Evolutionary conservation across 2,329 filamentous ascomycete genomes (phyloP).

Genomic region (Achaetomium macrosporum): DNA sequence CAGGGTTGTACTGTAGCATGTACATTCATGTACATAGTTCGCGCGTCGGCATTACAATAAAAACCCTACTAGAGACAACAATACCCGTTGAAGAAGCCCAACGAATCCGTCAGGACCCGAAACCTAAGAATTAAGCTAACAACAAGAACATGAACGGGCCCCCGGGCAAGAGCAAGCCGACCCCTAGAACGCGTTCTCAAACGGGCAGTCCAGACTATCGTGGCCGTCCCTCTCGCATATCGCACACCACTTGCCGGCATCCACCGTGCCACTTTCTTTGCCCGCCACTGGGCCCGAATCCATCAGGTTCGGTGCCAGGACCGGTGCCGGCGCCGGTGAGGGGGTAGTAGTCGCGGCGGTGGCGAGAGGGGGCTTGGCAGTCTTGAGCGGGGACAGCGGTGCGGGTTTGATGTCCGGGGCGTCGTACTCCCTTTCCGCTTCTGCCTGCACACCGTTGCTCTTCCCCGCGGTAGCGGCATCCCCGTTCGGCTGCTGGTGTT

Average conservation of each 20-base stretch:
- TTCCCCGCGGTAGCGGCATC: slow-evolving; percentile 17
- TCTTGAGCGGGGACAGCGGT: slow-evolving; percentile 48
- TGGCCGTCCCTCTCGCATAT: slow-evolving; percentile 94
- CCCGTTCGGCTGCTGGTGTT: slow-evolving; percentile 20
- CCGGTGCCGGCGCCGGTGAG: slow-evolving; percentile 26
- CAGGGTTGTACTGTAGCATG: too few species aligned
- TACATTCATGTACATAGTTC: too few species aligned
- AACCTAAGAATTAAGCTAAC: too few species aligned
- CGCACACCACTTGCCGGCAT: slow-evolving; percentile 91
- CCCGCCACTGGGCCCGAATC: slow-evolving; percentile 66
- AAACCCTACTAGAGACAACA: slow-evolving; percentile 7
- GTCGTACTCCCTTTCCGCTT: neutral
- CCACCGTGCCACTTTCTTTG: slow-evolving; percentile 70
- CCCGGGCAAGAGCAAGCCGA: neutral
- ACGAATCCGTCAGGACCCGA: too few species aligned
- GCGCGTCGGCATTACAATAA: neutral
- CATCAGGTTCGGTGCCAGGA: slow-evolving; percentile 51
- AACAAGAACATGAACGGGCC: too few species aligned
- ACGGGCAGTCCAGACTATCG: slow-evolving; percentile 89
- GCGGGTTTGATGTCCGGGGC: slow-evolving; percentile 41
- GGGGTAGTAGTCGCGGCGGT: slow-evolving; percentile 20
- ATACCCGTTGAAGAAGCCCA: neutral
- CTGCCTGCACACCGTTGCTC: slow-evolving; percentile 26
- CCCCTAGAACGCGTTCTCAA: slow-evolving; percentile 68
- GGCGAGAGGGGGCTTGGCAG: slow-evolving; percentile 31